Conservation (phyloP, 257 asterid genomes). For the Ilex asprella region DNA sequence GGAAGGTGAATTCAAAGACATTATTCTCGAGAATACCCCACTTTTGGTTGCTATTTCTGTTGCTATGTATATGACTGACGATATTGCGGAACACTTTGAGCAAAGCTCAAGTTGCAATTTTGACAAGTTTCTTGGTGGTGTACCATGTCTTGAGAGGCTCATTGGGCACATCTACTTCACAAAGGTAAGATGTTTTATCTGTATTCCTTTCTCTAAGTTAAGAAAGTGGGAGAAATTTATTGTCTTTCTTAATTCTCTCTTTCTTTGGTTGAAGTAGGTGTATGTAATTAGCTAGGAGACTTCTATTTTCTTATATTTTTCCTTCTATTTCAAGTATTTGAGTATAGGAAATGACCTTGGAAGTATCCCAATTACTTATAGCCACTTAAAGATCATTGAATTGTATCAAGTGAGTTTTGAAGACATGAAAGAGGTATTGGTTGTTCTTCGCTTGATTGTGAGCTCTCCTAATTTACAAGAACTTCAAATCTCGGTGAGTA, state of each 20-base stretch:
- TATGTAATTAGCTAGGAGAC: slow-evolving; percentile 36
- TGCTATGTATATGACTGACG: slow-evolving; percentile 79
- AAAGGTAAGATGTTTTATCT: slow-evolving; percentile 36
- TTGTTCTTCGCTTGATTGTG: slow-evolving; percentile 65
- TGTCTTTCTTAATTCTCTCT: neutral
- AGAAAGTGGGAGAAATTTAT: neutral
- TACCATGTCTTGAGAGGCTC: slow-evolving; percentile 72
- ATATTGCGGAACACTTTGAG: slow-evolving; percentile 61
- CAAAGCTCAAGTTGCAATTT: slow-evolving; percentile 73
- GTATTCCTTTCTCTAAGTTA: neutral
- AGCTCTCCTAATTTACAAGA: slow-evolving; percentile 64
- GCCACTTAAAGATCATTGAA: slow-evolving; percentile 60
- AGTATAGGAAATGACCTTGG: slow-evolving; percentile 52
- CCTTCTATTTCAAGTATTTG: slow-evolving; percentile 39
- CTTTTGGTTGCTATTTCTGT: slow-evolving; percentile 46
- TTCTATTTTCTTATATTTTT: neutral
- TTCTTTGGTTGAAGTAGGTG: slow-evolving; percentile 41
- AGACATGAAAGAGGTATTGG: slow-evolving; percentile 59
- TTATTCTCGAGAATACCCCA: slow-evolving; percentile 66
- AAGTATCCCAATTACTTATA: slow-evolving; percentile 32
- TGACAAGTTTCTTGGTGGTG: slow-evolving; percentile 74
- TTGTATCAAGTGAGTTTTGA: slow-evolving; percentile 83
- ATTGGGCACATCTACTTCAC: slow-evolving; percentile 82
- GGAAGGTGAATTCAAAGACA: slow-evolving; percentile 89
- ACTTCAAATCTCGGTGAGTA: slow-evolving; percentile 72